Evolutionary conservation across 177 flowering plant species (phyloP).

Genomic region (Vitis hybrid): DNA sequence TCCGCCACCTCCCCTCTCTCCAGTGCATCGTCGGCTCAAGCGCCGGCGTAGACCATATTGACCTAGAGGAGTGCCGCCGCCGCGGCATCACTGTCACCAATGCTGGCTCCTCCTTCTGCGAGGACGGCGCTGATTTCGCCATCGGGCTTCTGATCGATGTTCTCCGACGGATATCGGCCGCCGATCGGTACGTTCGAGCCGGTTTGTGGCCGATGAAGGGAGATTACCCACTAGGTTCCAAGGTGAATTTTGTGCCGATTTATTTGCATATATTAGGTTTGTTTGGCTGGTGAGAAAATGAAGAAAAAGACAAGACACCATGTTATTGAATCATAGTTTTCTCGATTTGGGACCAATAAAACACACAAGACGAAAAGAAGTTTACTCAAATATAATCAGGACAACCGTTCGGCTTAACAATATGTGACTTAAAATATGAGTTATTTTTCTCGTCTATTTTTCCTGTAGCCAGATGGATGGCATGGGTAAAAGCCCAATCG

Average conservation of each 20-base stretch:
- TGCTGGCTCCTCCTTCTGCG: constrained; percentile 29
- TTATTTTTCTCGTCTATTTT: too few species aligned
- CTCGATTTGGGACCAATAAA: too few species aligned
- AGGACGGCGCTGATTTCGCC: constrained; percentile 47
- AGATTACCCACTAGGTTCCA: constrained; percentile 32
- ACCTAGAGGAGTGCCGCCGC: constrained; percentile 41
- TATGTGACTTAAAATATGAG: too few species aligned
- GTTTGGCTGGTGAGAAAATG: neutral
- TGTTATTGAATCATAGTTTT: neutral
- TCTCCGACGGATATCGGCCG: constrained; percentile 22
- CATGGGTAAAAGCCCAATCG: too few species aligned
- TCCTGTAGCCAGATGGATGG: too few species aligned
- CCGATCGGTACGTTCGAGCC: constrained; percentile 25
- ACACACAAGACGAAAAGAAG: too few species aligned
- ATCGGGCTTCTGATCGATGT: constrained; percentile 47
- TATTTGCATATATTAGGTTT: neutral
- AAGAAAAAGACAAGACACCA: neutral
- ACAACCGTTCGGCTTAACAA: too few species aligned
- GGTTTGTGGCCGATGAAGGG: constrained; percentile 29
- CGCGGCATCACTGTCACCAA: constrained; percentile 40
- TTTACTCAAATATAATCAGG: too few species aligned
- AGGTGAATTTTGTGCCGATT: constrained; percentile 11
- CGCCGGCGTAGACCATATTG: constrained; percentile 52
- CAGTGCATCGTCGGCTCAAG: constrained; percentile 33
- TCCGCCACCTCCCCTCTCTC: constrained; percentile 39